Base-by-base conservation (phyloP, 805 yeast genomes). In the Candida silvatica region DNA sequence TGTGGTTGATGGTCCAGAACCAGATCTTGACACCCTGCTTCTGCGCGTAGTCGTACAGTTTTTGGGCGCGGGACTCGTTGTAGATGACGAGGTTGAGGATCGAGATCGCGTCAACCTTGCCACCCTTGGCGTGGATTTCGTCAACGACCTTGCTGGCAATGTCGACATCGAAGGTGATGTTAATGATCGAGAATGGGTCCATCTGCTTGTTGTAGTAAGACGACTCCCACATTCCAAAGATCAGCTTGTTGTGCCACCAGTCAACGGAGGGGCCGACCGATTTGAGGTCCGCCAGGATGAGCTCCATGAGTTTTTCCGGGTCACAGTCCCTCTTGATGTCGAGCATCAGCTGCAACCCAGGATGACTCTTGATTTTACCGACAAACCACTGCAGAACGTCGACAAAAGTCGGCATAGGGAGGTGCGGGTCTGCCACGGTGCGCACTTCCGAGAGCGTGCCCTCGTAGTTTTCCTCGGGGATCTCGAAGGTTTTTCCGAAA, bases 301-400 rank as follows among this genome's bases (percentile, higher is more conserved):
- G 27, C 3, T 44, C 46, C 25, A 44, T 47, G 12, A 62, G 40
- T n/a, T 30, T 9, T 8, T 37, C 35, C 1, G 62, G 59, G 20
- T 56, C 50, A 37, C 51, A 52, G 34, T 48, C 61, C 2, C 46
- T 29, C 38, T 60, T 60, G 20, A 60, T 50, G 40, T 60, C 66
- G 27, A 60, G 41, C 63, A 60, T 58, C 63, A 46, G 60, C 64
- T 57, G 65, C 60, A 50, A 62, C n/a, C n/a, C n/a, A 47, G 27
- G 22, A 11, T 35, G 66, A 47, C 32, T 64, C 61, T 46, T 56
- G 62, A 51, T 61, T 58, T 45, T 68, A 48, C 67, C 67, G 17
- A 31, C 34, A 32, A 52, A 41, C 67, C 67, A 62, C 6, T 38
- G 29, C 6, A 62, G 40, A 0, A 51, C 41, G n/a, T 55, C 52